Percentiles rank a stretch among this genome's conserved stretches.
phyloP scores from a whole-genome alignment of 768 basidiomycete species.

The Tricholoma terreum region DNA sequence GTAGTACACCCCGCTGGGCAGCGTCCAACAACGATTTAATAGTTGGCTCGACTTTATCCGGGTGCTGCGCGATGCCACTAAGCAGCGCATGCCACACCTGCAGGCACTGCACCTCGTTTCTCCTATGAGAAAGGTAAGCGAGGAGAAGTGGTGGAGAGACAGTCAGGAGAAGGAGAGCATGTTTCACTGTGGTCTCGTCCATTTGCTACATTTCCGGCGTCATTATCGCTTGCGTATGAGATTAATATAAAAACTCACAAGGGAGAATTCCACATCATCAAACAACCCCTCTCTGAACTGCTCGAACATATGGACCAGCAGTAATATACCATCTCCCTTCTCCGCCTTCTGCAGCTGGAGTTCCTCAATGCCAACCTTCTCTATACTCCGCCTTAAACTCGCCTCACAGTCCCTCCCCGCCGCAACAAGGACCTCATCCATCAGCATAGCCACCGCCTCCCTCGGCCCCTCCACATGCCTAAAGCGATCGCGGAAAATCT shows the following conservation, averaged over 20 bases:
- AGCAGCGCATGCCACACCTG: conserved; percentile 51
- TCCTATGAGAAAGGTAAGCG: conserved; percentile 49
- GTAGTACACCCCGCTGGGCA: conserved; percentile 35
- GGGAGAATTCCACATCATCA: conserved; percentile 35
- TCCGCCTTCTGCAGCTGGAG: neutral
- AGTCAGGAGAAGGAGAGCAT: conserved; percentile 38
- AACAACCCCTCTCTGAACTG: conserved; percentile 54
- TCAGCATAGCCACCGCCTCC: conserved; percentile 25
- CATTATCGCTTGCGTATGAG: neutral
- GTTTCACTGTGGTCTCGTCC: conserved; percentile 39
- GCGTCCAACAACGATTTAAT: conserved; percentile 42
- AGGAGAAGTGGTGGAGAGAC: conserved; percentile 44
- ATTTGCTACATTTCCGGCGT: conserved; percentile 32
- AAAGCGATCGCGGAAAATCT: conserved; percentile 41
- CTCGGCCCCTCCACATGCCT: conserved; percentile 25
- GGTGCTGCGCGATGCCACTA: conserved; percentile 33
- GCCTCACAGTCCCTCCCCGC: conserved; percentile 30
- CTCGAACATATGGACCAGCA: conserved; percentile 44
- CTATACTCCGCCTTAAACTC: neutral
- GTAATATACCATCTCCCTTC: conserved; percentile 8
- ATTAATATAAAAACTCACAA: conserved; percentile 34
- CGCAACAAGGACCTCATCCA: conserved; percentile 31
- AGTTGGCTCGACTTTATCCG: conserved; percentile 24
- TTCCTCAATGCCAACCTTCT: neutral
- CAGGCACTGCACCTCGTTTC: conserved; percentile 26